Conservation (phyloP, 2,329 filamentous ascomycete genomes). For the Aspergillus pseudoglaucus region DNA sequence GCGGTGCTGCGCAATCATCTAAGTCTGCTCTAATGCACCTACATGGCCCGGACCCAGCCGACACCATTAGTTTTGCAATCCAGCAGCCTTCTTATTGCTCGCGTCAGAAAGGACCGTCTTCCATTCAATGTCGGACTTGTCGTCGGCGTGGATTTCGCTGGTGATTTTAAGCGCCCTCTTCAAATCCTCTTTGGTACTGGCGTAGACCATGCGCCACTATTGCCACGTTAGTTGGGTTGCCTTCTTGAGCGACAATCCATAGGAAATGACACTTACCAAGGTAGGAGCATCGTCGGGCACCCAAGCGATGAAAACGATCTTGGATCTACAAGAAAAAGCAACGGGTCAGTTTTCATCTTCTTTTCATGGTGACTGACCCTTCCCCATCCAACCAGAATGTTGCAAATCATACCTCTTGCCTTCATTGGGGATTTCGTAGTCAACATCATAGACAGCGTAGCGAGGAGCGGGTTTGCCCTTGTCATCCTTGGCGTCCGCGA, state of each 20-base stretch:
- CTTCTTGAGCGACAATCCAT: not conserved
- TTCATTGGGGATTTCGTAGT: conserved; percentile 44
- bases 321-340: conserved; percentile 31
- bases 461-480: conserved; percentile 41
- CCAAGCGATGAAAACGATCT: conserved; percentile 48
- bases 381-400: not conserved
- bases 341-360: conserved; percentile 10
- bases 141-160: conserved; percentile 37
- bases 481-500: conserved; percentile 36
- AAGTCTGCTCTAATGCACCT: conserved; percentile 16
- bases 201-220: conserved; percentile 46
- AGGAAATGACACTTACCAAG: conserved; percentile 26
- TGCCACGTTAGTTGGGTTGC: conserved; percentile 7
- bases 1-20: conserved; percentile 13
- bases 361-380: too few relatives aligned
- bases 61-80: conserved; percentile 25
- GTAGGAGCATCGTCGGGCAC: conserved; percentile 35
- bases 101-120: conserved; percentile 33
- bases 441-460: conserved; percentile 47
- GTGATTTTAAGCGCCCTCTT: conserved; percentile 44
- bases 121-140: conserved; percentile 39
- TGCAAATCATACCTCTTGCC: conserved; percentile 38
- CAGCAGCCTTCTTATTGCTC: conserved; percentile 35
- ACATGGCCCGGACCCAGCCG: conserved; percentile 32
- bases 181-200: conserved; percentile 43